Conservation (phyloP, 2,329 filamentous ascomycete species). For the Aspergillus felis region DNA sequence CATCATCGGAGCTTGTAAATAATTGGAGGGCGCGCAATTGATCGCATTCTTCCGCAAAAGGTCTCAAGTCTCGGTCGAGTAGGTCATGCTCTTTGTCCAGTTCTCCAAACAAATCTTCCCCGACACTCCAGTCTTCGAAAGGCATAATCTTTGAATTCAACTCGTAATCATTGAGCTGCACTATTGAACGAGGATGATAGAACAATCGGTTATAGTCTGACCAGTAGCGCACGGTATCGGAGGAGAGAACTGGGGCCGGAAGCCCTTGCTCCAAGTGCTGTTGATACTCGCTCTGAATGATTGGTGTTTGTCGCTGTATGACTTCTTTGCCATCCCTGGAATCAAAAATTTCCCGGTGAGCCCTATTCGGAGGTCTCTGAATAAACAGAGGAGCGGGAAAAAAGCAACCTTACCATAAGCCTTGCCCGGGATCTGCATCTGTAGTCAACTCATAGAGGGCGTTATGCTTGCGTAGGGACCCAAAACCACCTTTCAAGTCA, state of each 20-base stretch:
- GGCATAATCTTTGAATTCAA: conserved; percentile 74
- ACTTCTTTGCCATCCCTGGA: conserved; percentile 63
- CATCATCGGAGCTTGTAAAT: conserved; percentile 68
- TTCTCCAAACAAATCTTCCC: conserved; percentile 69
- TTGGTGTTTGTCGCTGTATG: conserved; percentile 64
- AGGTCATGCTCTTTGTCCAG: conserved; percentile 79
- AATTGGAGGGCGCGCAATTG: conserved; percentile 84
- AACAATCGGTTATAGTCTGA: conserved; percentile 92
- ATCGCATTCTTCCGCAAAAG: conserved; percentile 90
- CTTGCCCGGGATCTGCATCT: conserved; percentile 32
- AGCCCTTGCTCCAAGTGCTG: conserved; percentile 70
- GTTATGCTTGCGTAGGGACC: conserved; percentile 81
- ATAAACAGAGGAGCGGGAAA: neutral
- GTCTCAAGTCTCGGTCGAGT: conserved; percentile 82
- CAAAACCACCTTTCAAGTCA: conserved; percentile 91
- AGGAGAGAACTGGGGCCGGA: conserved; percentile 59
- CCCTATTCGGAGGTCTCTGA: neutral
- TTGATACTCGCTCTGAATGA: conserved; percentile 72
- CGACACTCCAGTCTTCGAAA: conserved; percentile 71
- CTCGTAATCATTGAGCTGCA: conserved; percentile 85
- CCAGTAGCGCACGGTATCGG: conserved; percentile 83
- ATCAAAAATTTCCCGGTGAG: neutral
- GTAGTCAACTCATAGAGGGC: conserved; percentile 69
- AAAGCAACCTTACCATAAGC: conserved; percentile 41
- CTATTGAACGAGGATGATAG: conserved; percentile 81